Conservation (phyloP, 768 basidiomycete genomes). For the Porphyrellus cyaneotinctus region DNA sequence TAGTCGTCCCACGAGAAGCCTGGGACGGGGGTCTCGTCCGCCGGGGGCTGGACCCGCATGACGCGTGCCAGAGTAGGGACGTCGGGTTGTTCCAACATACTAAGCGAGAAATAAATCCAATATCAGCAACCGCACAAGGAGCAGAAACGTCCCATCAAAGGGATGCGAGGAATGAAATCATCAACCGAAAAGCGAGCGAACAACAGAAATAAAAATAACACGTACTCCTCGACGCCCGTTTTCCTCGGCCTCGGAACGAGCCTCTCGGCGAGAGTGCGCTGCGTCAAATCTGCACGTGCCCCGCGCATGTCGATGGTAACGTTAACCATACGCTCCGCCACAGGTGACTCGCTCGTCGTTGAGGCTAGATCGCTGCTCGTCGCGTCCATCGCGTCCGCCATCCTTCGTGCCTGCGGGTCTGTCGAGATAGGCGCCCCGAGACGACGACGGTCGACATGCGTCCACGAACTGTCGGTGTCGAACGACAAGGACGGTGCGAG, state of each 20-base stretch:
- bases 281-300: conserved; percentile 24
- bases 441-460: conserved; percentile 53
- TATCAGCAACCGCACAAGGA: conserved; percentile 2
- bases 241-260: conserved; percentile 60
- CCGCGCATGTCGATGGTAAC: conserved; percentile 29
- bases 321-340: conserved; percentile 32
- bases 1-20: conserved; percentile 79
- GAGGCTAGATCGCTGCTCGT: conserved; percentile 53
- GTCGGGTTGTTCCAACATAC: conserved; percentile 63
- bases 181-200: neutral
- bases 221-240: conserved; percentile 69
- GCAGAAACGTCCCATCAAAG: neutral
- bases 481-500: conserved; percentile 14
- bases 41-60: conserved; percentile 58
- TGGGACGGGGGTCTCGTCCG: conserved; percentile 54
- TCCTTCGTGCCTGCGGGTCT: conserved; percentile 6
- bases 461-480: conserved; percentile 66
- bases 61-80: conserved; percentile 56
- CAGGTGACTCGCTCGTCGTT: conserved; percentile 42
- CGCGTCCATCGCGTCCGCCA: conserved; percentile 30
- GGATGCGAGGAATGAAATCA: neutral
- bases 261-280: conserved; percentile 55
- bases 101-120: conserved; percentile 22
- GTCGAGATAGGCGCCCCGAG: conserved; percentile 9
- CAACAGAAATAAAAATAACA: conserved; percentile 8